These are phyloP conservation scores for Pilobolus umbonatus DNA, from an alignment of 192 early-diverging fungal species.

Conservation along the genomic window DNA sequence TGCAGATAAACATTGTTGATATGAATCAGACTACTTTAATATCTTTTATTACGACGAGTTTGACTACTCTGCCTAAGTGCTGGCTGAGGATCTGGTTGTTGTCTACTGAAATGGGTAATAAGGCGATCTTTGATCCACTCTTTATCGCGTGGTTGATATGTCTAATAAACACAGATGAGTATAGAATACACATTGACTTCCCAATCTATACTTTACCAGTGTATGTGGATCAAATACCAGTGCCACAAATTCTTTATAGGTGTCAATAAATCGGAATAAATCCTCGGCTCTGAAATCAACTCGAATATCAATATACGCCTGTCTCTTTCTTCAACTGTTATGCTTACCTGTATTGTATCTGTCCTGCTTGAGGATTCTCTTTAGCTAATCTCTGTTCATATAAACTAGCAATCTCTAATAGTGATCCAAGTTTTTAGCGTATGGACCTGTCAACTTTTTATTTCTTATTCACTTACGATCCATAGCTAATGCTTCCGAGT, in stretches of 20 bases:
- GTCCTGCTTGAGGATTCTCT: slow-evolving; percentile 17
- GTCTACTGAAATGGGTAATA: slow-evolving; percentile 20
- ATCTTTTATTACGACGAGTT: not conserved
- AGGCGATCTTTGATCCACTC: slow-evolving; percentile 27
- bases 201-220: slow-evolving; percentile 20
- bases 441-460: not conserved
- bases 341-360: slow-evolving; percentile 23
- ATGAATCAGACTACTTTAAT: too few relatives aligned
- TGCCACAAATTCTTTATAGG: slow-evolving; percentile 30
- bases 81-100: slow-evolving; percentile 1
- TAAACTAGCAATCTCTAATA: slow-evolving; percentile 18
- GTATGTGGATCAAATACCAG: slow-evolving; percentile 16
- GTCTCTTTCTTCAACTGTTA: not conserved
- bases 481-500: slow-evolving; percentile 9
- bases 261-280: slow-evolving; percentile 25
- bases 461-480: slow-evolving; percentile 8
- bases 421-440: not conserved
- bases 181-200: not conserved
- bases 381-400: slow-evolving; percentile 20
- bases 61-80: not conserved
- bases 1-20: not conserved
- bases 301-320: not conserved
- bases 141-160: slow-evolving; percentile 25
- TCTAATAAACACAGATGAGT: not conserved
- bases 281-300: slow-evolving; percentile 21